Evolutionary conservation across 495 filamentous ascomycete genomes (phyloP), one percentile per base, ranked within the genome.

Genomic region (Trichoderma reesei): DNA sequence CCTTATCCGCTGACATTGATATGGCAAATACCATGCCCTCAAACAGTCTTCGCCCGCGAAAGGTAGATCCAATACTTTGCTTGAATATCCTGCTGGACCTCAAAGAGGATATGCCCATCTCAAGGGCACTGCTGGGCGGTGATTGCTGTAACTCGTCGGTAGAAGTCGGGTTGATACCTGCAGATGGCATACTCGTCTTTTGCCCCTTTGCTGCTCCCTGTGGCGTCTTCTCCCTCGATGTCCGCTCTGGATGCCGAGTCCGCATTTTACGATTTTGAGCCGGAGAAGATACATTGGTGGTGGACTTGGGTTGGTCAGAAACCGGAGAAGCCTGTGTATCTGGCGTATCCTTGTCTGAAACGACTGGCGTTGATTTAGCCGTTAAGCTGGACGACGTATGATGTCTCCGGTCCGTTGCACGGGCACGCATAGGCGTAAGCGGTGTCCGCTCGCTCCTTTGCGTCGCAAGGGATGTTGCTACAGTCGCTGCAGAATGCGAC

Each of bases 11-110:
- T 62, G 83, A 81, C 65, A 87, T 89, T 13, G 89, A 89, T 13
- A 92, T 83, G 0, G 90, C 89, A 73, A 96, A 93, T 0, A 85
- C 87, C 89, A 92, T 92, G 36, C 86, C 83, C 31, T 81, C 73
- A 69, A 96, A 93, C 1, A 93, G 66, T 11, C 69, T 74, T 61
- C 68, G 65, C 61, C 63, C 41, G 8, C 61, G 61, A n/a, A 41
- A 34, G 1, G 61, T 42, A 42, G 61, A 34, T 26, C 68, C 64
- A 31, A 62, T 59, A 36, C 61, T 68, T 41, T 64, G 69, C 44
- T 67, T 69, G 36, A 67, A 68, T 14, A 68, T 64, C 6, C 64
- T 42, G 34, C 39, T 46, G 10, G 61, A 41, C 36, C 41, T 63
- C 16, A 42, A 65, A 39, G 70, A 70, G 56, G 71, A 68, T 51